Base-by-base conservation (phyloP, 177 flowering plant genomes). In the Telopea speciosissima region DNA sequence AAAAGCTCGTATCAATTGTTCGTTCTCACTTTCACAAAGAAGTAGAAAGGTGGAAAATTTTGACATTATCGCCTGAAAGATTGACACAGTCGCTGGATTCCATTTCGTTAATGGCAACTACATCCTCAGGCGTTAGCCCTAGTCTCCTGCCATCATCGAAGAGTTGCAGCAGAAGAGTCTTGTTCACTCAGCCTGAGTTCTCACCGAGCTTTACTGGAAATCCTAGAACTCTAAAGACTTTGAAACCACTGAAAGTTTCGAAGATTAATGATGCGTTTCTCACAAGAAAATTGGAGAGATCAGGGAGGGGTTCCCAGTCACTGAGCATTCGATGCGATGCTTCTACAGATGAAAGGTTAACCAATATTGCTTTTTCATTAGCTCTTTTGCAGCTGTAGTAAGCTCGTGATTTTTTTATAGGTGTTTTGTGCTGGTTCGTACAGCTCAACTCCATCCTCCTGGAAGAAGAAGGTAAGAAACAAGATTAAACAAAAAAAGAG, bases 281-380 rank as follows among this genome's bases (percentile, higher is more conserved):
- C 5, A 68, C 66, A 3, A 72, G 76, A 21, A 72, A 73, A 14
- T 54, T 54, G 44, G 75, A 66, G 65, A 67, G 79, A 58, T 26
- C 64, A 7, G 52, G 73, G 31, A 74, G 70, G 68, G 70, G 65
- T 62, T 76, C 86, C 14, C 70, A 76, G 62, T 72, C 84, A 13
- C 61, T 82, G 24, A 70, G 71, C 65, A 84, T 91, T 31, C 85
- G 89, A 33, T 88, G 92, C 56, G 87, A 88, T 17, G 83, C 86
- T 62, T 70, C 90, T 0, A 67, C 6, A 2, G 70, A 73, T 77
- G 83, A 82, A 71, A 79, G 81, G 81, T 83, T 82, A 74, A 31
- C 13, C 58, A 26, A 7, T 28, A 22, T 42, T n/a, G n/a, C 5
- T 16, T 68, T 62, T 59, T 4, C 12, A 7, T 28, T 54, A 8